Percentiles rank a stretch among this genome's conserved stretches.
These are phyloP conservation scores for Paecilomyces sp. DNA, from an alignment of 2,329 filamentous ascomycete species.

Conservation along the genomic window DNA sequence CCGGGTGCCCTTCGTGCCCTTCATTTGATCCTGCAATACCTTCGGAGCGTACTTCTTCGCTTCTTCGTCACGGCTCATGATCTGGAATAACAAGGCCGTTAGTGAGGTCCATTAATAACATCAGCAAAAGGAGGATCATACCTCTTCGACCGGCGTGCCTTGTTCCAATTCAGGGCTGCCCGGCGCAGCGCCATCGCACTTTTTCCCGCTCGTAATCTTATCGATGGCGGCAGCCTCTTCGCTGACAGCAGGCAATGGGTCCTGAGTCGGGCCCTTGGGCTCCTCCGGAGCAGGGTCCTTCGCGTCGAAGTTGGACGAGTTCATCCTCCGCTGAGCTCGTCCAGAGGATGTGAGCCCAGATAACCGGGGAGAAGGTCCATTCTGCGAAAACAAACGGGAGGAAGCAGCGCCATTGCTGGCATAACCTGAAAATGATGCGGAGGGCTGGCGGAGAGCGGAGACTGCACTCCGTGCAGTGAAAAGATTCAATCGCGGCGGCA, in stretches of 20 bases:
- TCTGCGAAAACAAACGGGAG: slow-evolving; percentile 1
- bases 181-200: slow-evolving; percentile 33
- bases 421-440: slow-evolving; percentile 10
- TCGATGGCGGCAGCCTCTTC: slow-evolving; percentile 58
- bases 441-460: slow-evolving; percentile 23
- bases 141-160: slow-evolving; percentile 61
- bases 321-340: slow-evolving; percentile 22
- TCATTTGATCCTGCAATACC: slow-evolving; percentile 56
- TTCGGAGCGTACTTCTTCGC: slow-evolving; percentile 57
- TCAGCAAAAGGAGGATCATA: slow-evolving; percentile 18
- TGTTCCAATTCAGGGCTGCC: slow-evolving; percentile 53
- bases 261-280: slow-evolving; percentile 42
- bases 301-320: slow-evolving; percentile 24
- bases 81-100: slow-evolving; percentile 33
- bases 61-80: slow-evolving; percentile 57
- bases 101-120: slow-evolving; percentile 1
- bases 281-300: slow-evolving; percentile 19
- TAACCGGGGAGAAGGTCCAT: not conserved
- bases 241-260: slow-evolving; percentile 52
- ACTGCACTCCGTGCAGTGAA: slow-evolving; percentile 29
- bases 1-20: slow-evolving; percentile 39
- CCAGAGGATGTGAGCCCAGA: not conserved
- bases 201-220: slow-evolving; percentile 46
- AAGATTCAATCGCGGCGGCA: slow-evolving; percentile 51
- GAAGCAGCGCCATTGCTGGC: slow-evolving; percentile 9